Conservation (phyloP, 106 monocot genomes). For the Dendrobium catenatum region DNA sequence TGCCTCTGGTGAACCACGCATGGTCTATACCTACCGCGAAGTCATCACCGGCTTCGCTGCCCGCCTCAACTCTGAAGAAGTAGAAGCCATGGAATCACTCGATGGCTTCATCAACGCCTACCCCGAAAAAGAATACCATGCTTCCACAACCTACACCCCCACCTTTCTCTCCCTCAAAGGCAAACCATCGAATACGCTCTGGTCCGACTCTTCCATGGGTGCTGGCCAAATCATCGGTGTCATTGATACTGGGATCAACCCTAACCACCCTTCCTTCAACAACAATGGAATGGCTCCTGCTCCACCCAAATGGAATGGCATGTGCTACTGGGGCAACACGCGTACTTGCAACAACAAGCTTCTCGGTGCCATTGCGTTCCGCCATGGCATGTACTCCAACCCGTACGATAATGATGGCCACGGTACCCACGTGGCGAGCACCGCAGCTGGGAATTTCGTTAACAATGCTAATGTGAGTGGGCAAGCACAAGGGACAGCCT, state of each 20-base stretch:
- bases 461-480: slow-evolving; percentile 10
- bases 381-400: not conserved
- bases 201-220: slow-evolving; percentile 16
- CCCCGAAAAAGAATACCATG: slow-evolving; percentile 2
- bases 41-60: slow-evolving; percentile 31
- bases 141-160: slow-evolving; percentile 50
- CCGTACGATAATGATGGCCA: slow-evolving; percentile 13
- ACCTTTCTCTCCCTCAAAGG: slow-evolving; percentile 36
- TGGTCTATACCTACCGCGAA: slow-evolving; percentile 6
- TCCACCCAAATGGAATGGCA: slow-evolving; percentile 21
- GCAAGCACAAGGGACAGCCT: slow-evolving; percentile 6
- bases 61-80: slow-evolving; percentile 28
- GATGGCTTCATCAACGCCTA: slow-evolving; percentile 38
- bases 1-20: not conserved
- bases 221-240: slow-evolving; percentile 38
- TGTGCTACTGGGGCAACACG: slow-evolving; percentile 2
- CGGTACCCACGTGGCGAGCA: slow-evolving; percentile 25
- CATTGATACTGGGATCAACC: slow-evolving; percentile 35
- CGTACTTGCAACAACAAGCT: slow-evolving; percentile 16
- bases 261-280: slow-evolving; percentile 36
- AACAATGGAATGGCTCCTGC: slow-evolving; percentile 18
- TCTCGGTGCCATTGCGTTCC: slow-evolving; percentile 15
- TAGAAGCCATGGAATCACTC: slow-evolving; percentile 12
- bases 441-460: slow-evolving; percentile 16
- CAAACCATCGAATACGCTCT: not conserved